These are phyloP conservation scores for Neoscytalidium dimidiatum DNA, from an alignment of 2,329 filamentous ascomycete genomes.

Conservation along the genomic window DNA sequence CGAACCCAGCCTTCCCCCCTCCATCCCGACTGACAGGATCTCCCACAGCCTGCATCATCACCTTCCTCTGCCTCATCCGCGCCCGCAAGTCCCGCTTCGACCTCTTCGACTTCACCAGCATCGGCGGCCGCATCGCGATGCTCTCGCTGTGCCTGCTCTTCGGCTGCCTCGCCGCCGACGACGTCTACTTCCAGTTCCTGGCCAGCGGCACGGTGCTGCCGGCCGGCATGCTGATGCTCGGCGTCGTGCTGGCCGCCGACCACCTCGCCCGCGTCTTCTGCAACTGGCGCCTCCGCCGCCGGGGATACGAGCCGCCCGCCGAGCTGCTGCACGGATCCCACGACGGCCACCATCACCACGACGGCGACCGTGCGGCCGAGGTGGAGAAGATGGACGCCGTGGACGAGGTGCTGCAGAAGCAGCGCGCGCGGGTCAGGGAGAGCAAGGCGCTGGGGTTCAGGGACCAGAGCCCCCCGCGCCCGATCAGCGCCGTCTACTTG, in stretches of 20 bases:
- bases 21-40: not conserved
- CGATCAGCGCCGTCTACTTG: not conserved
- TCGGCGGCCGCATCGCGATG: slow-evolving; percentile 33
- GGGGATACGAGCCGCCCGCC: not conserved
- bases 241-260: slow-evolving; percentile 33
- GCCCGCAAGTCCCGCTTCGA: slow-evolving; percentile 36
- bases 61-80: slow-evolving; percentile 43
- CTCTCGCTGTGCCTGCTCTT: slow-evolving; percentile 33
- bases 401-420: slow-evolving; percentile 20
- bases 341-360: not conserved
- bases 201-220: slow-evolving; percentile 37
- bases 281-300: slow-evolving; percentile 30
- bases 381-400: slow-evolving; percentile 21
- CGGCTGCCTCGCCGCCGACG: slow-evolving; percentile 30
- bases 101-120: slow-evolving; percentile 41
- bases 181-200: slow-evolving; percentile 30
- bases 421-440: not conserved
- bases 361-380: not conserved
- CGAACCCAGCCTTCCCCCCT: not conserved
- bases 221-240: slow-evolving; percentile 37
- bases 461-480: not conserved
- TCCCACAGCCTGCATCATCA: slow-evolving; percentile 32
- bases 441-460: not conserved
- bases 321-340: not conserved
- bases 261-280: slow-evolving; percentile 32